These are phyloP conservation scores for Leccinum arenicola DNA, from an alignment of 768 basidiomycete species.

Conservation along the genomic window DNA sequence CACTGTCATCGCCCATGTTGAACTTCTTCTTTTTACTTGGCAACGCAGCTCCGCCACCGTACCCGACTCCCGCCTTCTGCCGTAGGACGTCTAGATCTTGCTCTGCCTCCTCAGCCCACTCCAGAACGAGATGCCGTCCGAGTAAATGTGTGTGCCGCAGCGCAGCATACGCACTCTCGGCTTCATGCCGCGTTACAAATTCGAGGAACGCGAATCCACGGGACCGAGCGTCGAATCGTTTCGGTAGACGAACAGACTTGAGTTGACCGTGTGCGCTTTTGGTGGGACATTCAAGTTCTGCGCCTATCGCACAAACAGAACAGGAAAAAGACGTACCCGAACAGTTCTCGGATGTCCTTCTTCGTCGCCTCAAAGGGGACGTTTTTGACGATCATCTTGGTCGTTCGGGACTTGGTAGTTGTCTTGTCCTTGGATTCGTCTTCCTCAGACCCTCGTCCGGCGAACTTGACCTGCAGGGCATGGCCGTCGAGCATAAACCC, in stretches of 20 bases:
- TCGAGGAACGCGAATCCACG: constrained; percentile 98
- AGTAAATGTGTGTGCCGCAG: constrained; percentile 94
- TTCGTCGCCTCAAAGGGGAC: constrained; percentile 95
- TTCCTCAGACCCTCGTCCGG: constrained; percentile 73
- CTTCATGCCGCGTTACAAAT: constrained; percentile 86
- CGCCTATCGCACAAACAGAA: background rate
- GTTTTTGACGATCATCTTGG: constrained; percentile 98
- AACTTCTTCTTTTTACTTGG: constrained; percentile 78
- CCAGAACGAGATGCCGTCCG: constrained; percentile 89
- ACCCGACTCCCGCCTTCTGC: constrained; percentile 78
- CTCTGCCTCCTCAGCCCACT: constrained; percentile 88
- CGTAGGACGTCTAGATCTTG: constrained; percentile 74
- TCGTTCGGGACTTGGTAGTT: constrained; percentile 57
- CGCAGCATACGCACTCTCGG: constrained; percentile 82
- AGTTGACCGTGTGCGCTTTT: constrained; percentile 83
- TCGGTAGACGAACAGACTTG: constrained; percentile 91
- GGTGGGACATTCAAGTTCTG: background rate
- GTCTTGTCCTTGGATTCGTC: constrained; percentile 42
- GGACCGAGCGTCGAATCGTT: constrained; percentile 83
- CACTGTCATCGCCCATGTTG: constrained; percentile 44
- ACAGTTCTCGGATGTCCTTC: constrained; percentile 87
- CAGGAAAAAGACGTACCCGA: constrained; percentile 65
- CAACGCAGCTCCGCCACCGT: constrained; percentile 62
- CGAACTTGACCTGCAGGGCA: constrained; percentile 77
- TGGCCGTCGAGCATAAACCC: constrained; percentile 88